phyloP scores from a whole-genome alignment of 192 early-diverging fungal genomes.

The Linnemannia schmuckeri region DNA sequence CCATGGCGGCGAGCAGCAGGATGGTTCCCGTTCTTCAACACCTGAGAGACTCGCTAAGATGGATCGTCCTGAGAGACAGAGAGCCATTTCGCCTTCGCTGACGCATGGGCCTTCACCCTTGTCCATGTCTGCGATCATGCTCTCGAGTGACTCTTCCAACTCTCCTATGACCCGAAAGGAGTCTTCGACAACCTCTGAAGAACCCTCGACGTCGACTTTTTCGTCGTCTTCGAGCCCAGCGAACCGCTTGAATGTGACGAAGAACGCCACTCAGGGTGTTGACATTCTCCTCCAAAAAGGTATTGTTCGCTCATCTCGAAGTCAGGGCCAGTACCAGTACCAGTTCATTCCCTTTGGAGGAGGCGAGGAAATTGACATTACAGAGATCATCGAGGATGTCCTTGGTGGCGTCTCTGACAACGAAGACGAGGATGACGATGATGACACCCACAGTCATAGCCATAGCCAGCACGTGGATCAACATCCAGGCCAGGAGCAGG shows the following conservation, averaged over 20 bases:
- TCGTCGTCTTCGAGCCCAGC: background rate
- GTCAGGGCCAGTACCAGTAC: conserved; percentile 39
- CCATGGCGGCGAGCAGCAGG: conserved; percentile 36
- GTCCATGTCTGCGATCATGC: conserved; percentile 44
- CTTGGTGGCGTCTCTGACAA: conserved; percentile 53
- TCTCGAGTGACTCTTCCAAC: background rate
- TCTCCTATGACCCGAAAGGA: background rate
- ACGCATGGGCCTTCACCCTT: conserved; percentile 52
- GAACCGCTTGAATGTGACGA: conserved; percentile 25
- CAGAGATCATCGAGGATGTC: conserved; percentile 61
- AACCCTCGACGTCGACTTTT: background rate
- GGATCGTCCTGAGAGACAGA: conserved; percentile 33
- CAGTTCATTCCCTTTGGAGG: conserved; percentile 56
- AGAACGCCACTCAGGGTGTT: conserved; percentile 48
- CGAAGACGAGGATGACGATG: conserved; percentile 43
- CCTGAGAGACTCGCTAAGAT: conserved; percentile 27
- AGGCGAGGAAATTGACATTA: conserved; percentile 57
- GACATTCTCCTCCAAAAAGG: conserved; percentile 57
- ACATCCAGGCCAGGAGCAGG: conserved; percentile 12
- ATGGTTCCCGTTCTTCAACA: conserved; percentile 43
- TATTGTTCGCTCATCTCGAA: conserved; percentile 36
- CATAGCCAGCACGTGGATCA: background rate
- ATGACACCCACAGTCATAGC: background rate
- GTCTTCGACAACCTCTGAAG: conserved; percentile 7
- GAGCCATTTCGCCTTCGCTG: conserved; percentile 44